Evolutionary conservation across 2,329 filamentous ascomycete species (phyloP).

Genomic region (Tothia fuscella): DNA sequence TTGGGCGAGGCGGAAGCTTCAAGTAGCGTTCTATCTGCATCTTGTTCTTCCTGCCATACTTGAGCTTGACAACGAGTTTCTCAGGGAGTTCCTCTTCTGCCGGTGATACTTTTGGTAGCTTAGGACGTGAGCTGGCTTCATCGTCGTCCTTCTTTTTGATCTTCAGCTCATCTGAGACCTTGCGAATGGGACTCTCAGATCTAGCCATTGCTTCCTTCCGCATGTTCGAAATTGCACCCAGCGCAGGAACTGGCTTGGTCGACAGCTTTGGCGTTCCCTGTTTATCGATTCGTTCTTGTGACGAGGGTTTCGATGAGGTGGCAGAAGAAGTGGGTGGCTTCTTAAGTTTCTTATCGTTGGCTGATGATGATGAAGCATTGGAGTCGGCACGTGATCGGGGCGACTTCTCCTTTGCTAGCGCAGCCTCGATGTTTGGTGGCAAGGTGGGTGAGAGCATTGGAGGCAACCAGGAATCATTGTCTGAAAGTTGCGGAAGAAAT

Average conservation of each 20-base stretch:
- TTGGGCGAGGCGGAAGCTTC: constrained; percentile 19
- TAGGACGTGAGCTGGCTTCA: no score
- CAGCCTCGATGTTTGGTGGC: constrained; percentile 42
- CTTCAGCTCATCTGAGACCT: not conserved
- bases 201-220: not conserved
- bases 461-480: constrained; percentile 35
- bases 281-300: not conserved
- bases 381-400: constrained; percentile 22
- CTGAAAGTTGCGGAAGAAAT: constrained; percentile 28
- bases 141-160: not conserved
- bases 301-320: not conserved
- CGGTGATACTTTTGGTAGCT: not conserved
- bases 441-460: constrained; percentile 46
- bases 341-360: constrained; percentile 17
- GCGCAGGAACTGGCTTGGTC: not conserved
- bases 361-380: constrained; percentile 18
- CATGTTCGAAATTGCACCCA: not conserved
- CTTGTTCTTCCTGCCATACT: constrained; percentile 38
- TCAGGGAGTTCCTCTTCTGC: not conserved
- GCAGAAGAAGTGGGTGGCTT: constrained; percentile 15
- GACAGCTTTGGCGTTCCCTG: no score
- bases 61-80: constrained; percentile 36
- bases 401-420: constrained; percentile 33
- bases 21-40: constrained; percentile 32
- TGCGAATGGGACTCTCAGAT: not conserved